A percentile compares a stretch with the other conserved stretches of the same genome.
These are phyloP conservation scores for Kwoniella dendrophila DNA, from an alignment of 768 basidiomycete species.

Conservation along the genomic window DNA sequence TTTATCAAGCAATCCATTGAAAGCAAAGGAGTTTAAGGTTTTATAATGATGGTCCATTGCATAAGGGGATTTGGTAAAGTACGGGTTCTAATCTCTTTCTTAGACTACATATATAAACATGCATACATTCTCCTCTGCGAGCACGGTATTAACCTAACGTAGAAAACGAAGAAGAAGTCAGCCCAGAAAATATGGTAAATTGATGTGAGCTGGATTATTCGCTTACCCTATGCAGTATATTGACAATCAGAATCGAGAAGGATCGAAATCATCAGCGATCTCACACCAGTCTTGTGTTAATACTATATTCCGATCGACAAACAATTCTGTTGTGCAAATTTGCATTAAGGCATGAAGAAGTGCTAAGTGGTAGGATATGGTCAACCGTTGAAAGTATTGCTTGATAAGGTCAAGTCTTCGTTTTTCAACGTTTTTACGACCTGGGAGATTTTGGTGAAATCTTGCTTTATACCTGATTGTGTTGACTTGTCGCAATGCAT, in stretches of 20 bases:
- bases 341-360: background rate
- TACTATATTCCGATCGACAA: background rate
- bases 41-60: background rate
- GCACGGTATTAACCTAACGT: too few species aligned
- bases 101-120: too few species aligned
- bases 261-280: constrained; percentile 5
- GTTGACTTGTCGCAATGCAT: background rate
- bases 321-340: background rate
- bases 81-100: background rate
- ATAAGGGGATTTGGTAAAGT: background rate
- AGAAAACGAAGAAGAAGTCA: too few species aligned
- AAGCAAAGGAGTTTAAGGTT: background rate
- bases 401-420: background rate
- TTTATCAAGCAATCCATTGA: constrained; percentile 6
- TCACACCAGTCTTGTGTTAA: background rate
- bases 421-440: too few species aligned
- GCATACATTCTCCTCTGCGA: too few species aligned
- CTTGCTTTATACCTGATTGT: background rate
- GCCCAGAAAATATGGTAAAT: too few species aligned
- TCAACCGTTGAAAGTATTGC: background rate
- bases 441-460: too few species aligned
- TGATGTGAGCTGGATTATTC: too few species aligned
- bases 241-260: background rate
- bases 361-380: constrained; percentile 1
- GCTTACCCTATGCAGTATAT: too few species aligned